Evolutionary conservation across 306 rosid genomes (phyloP).

Genomic region (Pachyrhizus erosus): DNA sequence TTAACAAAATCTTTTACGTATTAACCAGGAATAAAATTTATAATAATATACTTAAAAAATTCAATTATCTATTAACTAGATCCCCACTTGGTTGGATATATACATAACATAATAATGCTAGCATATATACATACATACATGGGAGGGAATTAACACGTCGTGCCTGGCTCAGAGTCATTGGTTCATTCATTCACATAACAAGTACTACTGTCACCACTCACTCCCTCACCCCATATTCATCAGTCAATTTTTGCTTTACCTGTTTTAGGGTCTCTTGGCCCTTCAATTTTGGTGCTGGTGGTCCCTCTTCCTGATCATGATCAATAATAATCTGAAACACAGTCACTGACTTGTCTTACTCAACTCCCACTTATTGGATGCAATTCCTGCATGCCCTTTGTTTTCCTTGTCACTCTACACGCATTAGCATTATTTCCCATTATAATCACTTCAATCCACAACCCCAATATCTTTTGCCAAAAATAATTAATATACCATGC

Average conservation of each 20-base stretch:
- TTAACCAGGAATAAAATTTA: too few species aligned
- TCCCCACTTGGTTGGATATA: too few species aligned
- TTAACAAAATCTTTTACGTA: too few species aligned
- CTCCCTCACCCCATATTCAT: constrained; percentile 17
- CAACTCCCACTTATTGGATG: constrained; percentile 54
- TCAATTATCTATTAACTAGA: too few species aligned
- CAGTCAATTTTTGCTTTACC: constrained; percentile 49
- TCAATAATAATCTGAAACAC: constrained; percentile 43
- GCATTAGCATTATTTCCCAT: constrained; percentile 25
- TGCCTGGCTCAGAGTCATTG: not conserved
- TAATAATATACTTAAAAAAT: too few species aligned
- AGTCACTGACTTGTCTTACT: constrained; percentile 52
- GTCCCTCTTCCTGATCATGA: constrained; percentile 45
- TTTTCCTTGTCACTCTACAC: constrained; percentile 19
- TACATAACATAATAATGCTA: too few species aligned
- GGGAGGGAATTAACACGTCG: constrained; percentile 22
- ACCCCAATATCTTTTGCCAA: not conserved
- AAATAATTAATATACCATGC: not conserved
- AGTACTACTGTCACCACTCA: constrained; percentile 25
- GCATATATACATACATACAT: too few species aligned
- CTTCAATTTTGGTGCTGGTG: constrained; percentile 46
- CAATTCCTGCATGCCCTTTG: constrained; percentile 14
- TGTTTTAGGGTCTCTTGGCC: constrained; percentile 34
- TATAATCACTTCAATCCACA: constrained; percentile 30
- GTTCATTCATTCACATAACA: not conserved